Evolutionary conservation across 177 flowering plant species (phyloP).

Genomic region (Vitis hybrid): DNA sequence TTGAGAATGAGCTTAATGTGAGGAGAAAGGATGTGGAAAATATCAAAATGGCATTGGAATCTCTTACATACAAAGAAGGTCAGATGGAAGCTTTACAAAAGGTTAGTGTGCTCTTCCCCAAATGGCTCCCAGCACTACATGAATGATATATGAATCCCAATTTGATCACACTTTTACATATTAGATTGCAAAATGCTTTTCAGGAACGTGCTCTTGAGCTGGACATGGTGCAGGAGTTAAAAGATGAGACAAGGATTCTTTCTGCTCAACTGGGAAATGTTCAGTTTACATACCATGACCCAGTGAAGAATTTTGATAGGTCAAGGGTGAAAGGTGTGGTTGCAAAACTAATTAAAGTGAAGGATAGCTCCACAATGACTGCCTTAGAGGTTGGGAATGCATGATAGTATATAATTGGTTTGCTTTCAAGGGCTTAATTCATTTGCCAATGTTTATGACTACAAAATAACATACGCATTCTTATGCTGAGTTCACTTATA

Average conservation of each 20-base stretch:
- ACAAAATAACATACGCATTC: background rate
- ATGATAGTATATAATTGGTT: background rate
- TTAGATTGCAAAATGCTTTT: background rate
- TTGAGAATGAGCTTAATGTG: conserved; percentile 64
- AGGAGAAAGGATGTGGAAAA: conserved; percentile 66
- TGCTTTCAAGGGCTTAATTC: background rate
- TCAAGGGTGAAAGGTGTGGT: conserved; percentile 97
- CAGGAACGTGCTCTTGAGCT: conserved; percentile 76
- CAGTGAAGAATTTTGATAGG: conserved; percentile 74
- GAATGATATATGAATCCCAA: background rate
- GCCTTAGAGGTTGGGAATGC: conserved; percentile 76
- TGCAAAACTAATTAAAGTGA: conserved; percentile 88
- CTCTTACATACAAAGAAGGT: conserved; percentile 72
- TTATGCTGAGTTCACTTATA: conserved; percentile 23
- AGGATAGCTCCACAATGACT: conserved; percentile 75
- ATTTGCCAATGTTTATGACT: no score
- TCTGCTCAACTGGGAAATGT: conserved; percentile 71
- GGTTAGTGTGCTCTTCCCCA: conserved; percentile 34
- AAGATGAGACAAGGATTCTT: conserved; percentile 64
- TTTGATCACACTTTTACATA: background rate
- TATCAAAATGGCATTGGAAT: conserved; percentile 48
- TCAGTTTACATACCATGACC: conserved; percentile 76
- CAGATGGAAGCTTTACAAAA: conserved; percentile 81
- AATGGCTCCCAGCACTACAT: background rate
- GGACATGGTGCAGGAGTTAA: conserved; percentile 67